Evolutionary conservation across 345 rosid species (phyloP).

Genomic region (Euphorbia pulcherrima): DNA sequence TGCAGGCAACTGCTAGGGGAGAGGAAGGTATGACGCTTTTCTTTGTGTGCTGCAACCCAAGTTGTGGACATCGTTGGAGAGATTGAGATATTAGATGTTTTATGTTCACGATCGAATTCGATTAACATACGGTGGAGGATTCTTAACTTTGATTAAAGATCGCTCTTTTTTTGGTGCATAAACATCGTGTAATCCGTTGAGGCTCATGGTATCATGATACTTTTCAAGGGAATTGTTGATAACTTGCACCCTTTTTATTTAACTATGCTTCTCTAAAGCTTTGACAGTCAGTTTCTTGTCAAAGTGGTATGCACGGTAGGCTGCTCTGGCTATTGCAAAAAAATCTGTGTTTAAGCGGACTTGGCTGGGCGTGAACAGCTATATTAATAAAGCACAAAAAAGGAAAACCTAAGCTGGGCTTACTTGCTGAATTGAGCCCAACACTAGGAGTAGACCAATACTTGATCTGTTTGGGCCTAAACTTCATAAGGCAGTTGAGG

Average conservation of each 20-base stretch:
- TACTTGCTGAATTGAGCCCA: too few relatives aligned
- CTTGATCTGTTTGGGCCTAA: neutral
- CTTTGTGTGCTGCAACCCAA: conserved; percentile 82
- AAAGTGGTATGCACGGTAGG: too few relatives aligned
- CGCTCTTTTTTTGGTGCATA: neutral
- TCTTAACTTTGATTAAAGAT: conserved; percentile 1
- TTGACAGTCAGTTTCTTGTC: neutral
- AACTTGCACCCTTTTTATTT: neutral
- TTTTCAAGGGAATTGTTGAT: neutral
- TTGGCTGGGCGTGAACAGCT: too few relatives aligned
- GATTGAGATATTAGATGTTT: conserved; percentile 31
- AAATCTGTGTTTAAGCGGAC: too few relatives aligned
- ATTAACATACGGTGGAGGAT: neutral
- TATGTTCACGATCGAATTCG: neutral
- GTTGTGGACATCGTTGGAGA: conserved; percentile 74
- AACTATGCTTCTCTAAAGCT: neutral
- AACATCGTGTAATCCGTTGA: neutral
- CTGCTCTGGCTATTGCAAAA: too few relatives aligned
- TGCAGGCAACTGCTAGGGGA: conserved; percentile 62
- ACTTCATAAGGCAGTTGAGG: neutral
- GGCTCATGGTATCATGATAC: neutral
- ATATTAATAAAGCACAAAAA: too few relatives aligned
- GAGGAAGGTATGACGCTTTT: conserved; percentile 91
- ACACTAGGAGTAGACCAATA: too few relatives aligned
- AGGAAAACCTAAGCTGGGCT: too few relatives aligned